phyloP scores from a whole-genome alignment of 31 red algal genomes.

The Porphyra umbilicalis region DNA sequence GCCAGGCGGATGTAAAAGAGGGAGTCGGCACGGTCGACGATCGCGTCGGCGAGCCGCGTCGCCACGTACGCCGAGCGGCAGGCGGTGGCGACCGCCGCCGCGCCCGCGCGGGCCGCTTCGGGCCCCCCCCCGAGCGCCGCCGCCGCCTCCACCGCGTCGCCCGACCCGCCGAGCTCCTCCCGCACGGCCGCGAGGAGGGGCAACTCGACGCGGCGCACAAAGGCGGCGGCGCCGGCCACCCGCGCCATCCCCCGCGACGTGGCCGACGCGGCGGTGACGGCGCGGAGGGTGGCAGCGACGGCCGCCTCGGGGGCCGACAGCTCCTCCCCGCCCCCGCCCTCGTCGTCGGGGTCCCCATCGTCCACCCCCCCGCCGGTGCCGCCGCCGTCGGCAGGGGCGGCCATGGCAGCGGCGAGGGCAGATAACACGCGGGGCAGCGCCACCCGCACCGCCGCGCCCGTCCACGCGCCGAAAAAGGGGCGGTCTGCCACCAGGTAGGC shows the following conservation, averaged over 20 bases:
- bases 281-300: neutral
- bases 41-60: neutral
- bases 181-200: neutral
- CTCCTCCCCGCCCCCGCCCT: neutral
- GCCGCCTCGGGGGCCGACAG: neutral
- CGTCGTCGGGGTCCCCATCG: neutral
- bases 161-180: neutral
- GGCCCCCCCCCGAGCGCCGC: neutral
- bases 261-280: neutral
- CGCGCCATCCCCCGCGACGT: neutral
- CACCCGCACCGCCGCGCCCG: neutral
- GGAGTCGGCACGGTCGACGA: neutral
- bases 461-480: neutral
- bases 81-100: neutral
- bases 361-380: neutral
- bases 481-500: neutral
- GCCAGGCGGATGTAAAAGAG: neutral
- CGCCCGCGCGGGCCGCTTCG: neutral
- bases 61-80: neutral
- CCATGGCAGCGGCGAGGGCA: neutral
- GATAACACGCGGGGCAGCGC: neutral
- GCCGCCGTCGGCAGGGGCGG: neutral
- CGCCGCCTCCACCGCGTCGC: neutral
- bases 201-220: neutral
- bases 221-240: neutral